Evolutionary conservation across 257 asterid species (phyloP), one percentile per base, ranked within the genome.

Genomic region (Mitragyna speciosa): DNA sequence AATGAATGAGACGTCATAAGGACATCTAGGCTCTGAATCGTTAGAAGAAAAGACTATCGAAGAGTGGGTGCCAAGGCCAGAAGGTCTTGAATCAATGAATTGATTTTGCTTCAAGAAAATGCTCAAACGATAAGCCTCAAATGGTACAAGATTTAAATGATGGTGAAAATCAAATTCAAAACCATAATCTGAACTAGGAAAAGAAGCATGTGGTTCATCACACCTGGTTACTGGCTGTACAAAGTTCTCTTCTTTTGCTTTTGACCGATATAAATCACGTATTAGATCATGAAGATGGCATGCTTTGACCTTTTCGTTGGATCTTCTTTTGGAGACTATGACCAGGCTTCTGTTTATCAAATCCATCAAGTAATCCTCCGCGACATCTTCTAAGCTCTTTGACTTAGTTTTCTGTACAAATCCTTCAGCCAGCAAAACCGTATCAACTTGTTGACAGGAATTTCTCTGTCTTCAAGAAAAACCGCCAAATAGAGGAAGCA

Each of bases 201-300:
- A 74, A 19, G 78, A 74, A 17, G 69, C 51, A 54, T 74, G 56
- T 74, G 78, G 68, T 22, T 74, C 66, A 56, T 74, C 19, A 43
- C 16, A 1, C 69, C 52, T 54, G 54, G 68, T 74, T 11, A 74
- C 39, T 4, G 33, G 49, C 26, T 54, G 51, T 0, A 74, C 56
- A 36, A 74, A 74, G 52, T 74, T 54, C 20, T 36, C 68, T 17
- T 54, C 78, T 22, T 36, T 56, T 0, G 78, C 69, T 36, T 74
- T 74, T 7, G 68, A 74, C 4, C 33, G 20, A 3, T 69, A 74
- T 0, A 74, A 56, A 11, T 75, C 70, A 41, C 39, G 79, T 6
- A 39, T 58, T 3, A 75, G 79, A 75, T 59, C 79, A 39, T 75
- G 79, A n/a, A 75, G 79, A 0, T 58, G 70, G 41, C 79, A 75